Base-by-base conservation (phyloP, 1,139 yeast species). In the Pichia sp. region DNA sequence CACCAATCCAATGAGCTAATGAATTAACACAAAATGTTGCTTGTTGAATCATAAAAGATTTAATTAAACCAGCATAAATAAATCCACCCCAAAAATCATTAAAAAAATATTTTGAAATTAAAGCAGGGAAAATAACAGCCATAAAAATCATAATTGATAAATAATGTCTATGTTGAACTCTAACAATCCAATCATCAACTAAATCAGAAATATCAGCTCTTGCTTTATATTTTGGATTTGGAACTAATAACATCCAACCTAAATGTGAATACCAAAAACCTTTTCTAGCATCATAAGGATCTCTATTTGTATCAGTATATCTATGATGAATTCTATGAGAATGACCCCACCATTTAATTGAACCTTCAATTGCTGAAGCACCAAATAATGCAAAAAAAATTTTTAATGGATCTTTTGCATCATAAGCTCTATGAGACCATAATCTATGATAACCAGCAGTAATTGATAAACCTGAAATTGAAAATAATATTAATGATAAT, bases 1-100 rank as follows among this genome's bases (percentile, higher is more conserved):
- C 83, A 66, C 98, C 98, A 62, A 94, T 84, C 95, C 96, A 90
- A 72, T 92, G 98, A 46, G 98, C 98, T 65, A 92, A 79, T 10
- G 97, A 92, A 75, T 92, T 92, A 65, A 92, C 97, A 71, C 98
- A 92, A 80, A 92, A 92, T 39, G 98, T 92, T 40, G 96, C 97
- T 72, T 92, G 98, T 74, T 92, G 98, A 57, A 90, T 92, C 61
- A 79, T 73, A 63, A 83, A 83, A 50, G 87, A 78, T 71, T 94
- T 85, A 57, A 90, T 68, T 57, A 92, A 73, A 61, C 97, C 98
- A 34, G 87, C 97, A 66, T 88, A 92, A 60, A 92, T 75, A 57
- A 87, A 81, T 4, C 98, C 98, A 55, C 98, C 98, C 75, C 78
- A 73, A 71, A 80, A 89, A 70, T 92, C 98, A 62, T 87, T 85